Evolutionary conservation across 1,284 basidiomycete genomes (phyloP).

Genomic region (Mycena sp.): DNA sequence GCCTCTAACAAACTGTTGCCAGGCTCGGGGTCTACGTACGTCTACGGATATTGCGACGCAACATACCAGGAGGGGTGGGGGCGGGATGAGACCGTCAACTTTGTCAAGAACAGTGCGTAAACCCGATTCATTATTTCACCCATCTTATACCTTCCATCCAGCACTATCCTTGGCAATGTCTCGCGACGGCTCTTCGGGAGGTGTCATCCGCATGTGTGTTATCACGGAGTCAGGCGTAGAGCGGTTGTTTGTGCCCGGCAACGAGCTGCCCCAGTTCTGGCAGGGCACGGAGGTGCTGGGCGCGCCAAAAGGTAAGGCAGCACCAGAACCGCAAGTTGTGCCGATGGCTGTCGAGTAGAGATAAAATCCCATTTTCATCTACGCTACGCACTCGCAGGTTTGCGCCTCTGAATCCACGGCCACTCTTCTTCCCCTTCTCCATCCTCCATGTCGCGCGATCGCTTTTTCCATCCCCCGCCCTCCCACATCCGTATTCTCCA

Average conservation of each 20-base stretch:
- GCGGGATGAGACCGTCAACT: slow-evolving; percentile 90
- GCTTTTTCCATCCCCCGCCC: slow-evolving; percentile 48
- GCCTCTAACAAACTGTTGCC: slow-evolving; percentile 14
- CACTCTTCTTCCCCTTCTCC: slow-evolving; percentile 26
- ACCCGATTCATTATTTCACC: not conserved
- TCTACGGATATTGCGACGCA: slow-evolving; percentile 99
- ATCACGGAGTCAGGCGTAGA: slow-evolving; percentile 95
- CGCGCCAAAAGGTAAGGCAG: slow-evolving; percentile 45
- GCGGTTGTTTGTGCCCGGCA: slow-evolving; percentile 94
- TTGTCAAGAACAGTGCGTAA: slow-evolving; percentile 93
- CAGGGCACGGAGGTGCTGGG: slow-evolving; percentile 79
- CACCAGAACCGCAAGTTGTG: slow-evolving; percentile 48
- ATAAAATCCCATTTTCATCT: slow-evolving; percentile 24
- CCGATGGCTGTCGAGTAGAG: slow-evolving; percentile 77
- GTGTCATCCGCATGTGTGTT: slow-evolving; percentile 96
- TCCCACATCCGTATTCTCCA: slow-evolving; percentile 84
- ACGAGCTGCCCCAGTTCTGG: slow-evolving; percentile 90
- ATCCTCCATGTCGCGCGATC: slow-evolving; percentile 27
- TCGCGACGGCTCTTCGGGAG: slow-evolving; percentile 97
- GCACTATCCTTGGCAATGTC: slow-evolving; percentile 97
- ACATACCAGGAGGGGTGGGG: slow-evolving; percentile 97
- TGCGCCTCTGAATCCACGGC: not conserved
- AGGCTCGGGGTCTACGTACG: slow-evolving; percentile 97
- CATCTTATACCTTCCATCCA: slow-evolving; percentile 43
- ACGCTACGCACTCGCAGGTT: not conserved